Conservation (phyloP, 106 monocot genomes). For the Posidonia australis region DNA sequence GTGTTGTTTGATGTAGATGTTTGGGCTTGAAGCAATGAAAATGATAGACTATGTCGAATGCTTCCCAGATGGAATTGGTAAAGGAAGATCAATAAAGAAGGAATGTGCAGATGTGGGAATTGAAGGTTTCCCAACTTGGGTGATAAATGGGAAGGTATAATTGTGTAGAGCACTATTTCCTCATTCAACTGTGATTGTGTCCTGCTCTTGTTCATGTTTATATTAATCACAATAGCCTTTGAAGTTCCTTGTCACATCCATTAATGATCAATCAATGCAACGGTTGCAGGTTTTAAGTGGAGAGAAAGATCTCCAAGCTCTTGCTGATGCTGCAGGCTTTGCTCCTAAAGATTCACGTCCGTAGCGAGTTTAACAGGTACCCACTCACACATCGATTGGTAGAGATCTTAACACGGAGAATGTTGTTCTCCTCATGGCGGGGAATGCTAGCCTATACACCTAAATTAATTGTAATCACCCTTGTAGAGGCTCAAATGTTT, state of each 20-base stretch:
- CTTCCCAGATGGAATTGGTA: constrained; percentile 66
- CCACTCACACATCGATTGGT: too few species aligned
- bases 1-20: constrained; percentile 66
- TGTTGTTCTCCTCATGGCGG: too few species aligned
- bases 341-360: too few species aligned
- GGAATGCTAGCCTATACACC: too few species aligned
- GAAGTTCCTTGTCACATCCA: neutral
- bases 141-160: constrained; percentile 47
- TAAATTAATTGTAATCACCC: too few species aligned
- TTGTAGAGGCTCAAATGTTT: too few species aligned
- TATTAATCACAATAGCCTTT: neutral
- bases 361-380: too few species aligned
- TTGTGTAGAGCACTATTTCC: neutral
- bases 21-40: constrained; percentile 60
- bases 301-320: constrained; percentile 51
- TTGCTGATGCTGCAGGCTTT: constrained; percentile 68
- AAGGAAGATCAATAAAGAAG: constrained; percentile 46
- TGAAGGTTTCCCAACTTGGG: constrained; percentile 76
- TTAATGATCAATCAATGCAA: neutral
- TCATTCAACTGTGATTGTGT: neutral
- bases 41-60: constrained; percentile 66
- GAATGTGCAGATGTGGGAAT: constrained; percentile 38
- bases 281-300: constrained; percentile 49
- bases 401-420: too few species aligned
- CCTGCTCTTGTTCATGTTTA: neutral